Evolutionary conservation across 768 basidiomycete genomes (phyloP), one percentile per base, ranked within the genome.

Genomic region (Podaxis sp.): DNA sequence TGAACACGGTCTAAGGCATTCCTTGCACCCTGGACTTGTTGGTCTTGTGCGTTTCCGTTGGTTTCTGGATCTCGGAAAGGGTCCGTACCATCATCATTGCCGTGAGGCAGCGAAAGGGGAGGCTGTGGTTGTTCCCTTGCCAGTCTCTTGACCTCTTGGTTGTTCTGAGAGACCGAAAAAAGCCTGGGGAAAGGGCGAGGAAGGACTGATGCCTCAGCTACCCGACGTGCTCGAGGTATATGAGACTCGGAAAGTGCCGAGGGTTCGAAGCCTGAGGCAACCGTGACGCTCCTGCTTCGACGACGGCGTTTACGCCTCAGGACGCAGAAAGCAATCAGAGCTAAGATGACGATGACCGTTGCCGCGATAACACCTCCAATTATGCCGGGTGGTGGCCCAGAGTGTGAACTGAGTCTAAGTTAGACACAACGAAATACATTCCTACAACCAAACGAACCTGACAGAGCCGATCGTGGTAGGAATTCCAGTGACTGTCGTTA

Each of bases 1-100:
- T 61, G 60, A 25, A 55, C 22, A 54, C 40, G 41, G 47, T 46
- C 52, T 5, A 55, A 29, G 6, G 43, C 41, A 47, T 55, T 46
- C 22, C n/a, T 43, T 8, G 41, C 46, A 12, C 24, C 27, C 43
- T 47, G 29, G n/a, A 15, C 27, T 19, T 47, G 12, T 15, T 57
- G 17, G 12, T 15, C 13, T 9, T 4, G 8, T 15, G 8, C 33
- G 12, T 33, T 17, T 6, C 9, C 22, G 12, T 47, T 33, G 11
- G 19, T 57, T 19, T 57, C 57, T 5, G 52, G 38, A 25, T 54
- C 41, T 13, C n/a, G 51, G 57, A 59, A 59, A 9, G 57, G 57
- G 24, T 59, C 36, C n/a, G 7, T 15, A 17, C 0, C 25, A 9
- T 29, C 41, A 27, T 29, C 46, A 7, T 15, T 9, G 22, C 19